Base-by-base conservation (phyloP, 257 asterid species). In the Scutellaria barbata region DNA sequence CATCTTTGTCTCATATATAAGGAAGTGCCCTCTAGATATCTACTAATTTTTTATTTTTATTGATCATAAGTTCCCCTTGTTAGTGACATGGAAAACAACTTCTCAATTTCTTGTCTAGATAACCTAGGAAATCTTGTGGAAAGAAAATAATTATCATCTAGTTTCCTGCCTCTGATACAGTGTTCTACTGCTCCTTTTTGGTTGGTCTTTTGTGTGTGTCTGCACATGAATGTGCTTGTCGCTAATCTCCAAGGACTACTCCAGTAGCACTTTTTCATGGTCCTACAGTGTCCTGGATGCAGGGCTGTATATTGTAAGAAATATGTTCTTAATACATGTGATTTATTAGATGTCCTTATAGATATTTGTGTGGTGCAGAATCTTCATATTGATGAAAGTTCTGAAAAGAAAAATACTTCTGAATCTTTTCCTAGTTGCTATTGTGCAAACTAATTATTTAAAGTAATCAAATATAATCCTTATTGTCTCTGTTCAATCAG, bases 351-450 rank as follows among this genome's bases (percentile, higher is more conserved):
- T 3, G 10, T 66, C 35, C 35, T 35, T 25, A 43, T 43, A 62
- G 5, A 12, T 54, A 55, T 12, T 16, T 48, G 43, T 30, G 63
- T 5, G 16, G 33, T 56, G 58, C 45, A 45, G 39, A 57, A 39
- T 56, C 45, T 45, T 14, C 45, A 50, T 25, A 35, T 22, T 42
- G 16, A 13, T 13, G 39, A 25, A 43, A 14, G 18, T 60, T 16
- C 40, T 63, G 40, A 12, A 11, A 17, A 47, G 41, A 20, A 37
- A 10, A 65, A 12, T 9, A 9, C 42, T 53, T 17, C 7, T 17
- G 45, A 62, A 51, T 17, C 18, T 54, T 66, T 76, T 22, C 17
- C 17, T 20, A 39, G 18, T 63, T 45, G 64, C 64, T 65, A 14
- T 71, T 53, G 6, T 51, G 43, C 51, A 22, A 59, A 50, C 10